phyloP scores from a whole-genome alignment of 192 early-diverging fungal genomes.

The Coemansia brasiliensis region DNA sequence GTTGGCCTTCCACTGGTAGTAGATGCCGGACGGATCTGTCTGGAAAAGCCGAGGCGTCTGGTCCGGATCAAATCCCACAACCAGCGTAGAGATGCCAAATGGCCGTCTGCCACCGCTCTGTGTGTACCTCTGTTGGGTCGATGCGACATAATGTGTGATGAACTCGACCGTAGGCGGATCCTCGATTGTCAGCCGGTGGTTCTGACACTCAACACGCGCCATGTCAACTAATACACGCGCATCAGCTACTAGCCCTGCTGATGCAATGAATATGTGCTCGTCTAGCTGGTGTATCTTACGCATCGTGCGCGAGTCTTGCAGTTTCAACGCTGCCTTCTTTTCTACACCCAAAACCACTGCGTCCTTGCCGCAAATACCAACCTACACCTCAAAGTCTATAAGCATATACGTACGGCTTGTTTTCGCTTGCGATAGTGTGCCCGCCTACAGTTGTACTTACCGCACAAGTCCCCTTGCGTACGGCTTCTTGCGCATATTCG shows the following conservation, averaged over 20 bases:
- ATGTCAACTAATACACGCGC: conserved; percentile 95
- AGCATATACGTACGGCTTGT: not conserved
- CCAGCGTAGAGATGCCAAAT: conserved; percentile 96
- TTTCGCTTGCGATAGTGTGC: not conserved
- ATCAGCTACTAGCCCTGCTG: conserved; percentile 95
- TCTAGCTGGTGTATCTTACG: conserved; percentile 96
- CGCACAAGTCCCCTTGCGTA: conserved; percentile 94
- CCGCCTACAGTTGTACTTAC: conserved; percentile 60
- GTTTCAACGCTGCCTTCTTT: conserved; percentile 90
- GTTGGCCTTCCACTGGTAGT: conserved; percentile 98
- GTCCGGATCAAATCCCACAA: conserved; percentile 91
- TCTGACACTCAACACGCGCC: conserved; percentile 96
- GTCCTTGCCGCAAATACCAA: conserved; percentile 91
- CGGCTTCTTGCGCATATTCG: conserved; percentile 97
- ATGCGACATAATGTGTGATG: conserved; percentile 95
- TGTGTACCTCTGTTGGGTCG: conserved; percentile 98
- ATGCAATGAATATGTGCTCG: conserved; percentile 94
- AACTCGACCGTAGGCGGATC: conserved; percentile 97
- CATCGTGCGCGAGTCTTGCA: conserved; percentile 96
- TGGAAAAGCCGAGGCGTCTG: conserved; percentile 91
- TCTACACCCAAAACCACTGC: conserved; percentile 95
- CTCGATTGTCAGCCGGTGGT: conserved; percentile 94
- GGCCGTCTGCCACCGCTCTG: conserved; percentile 98
- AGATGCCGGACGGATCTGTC: conserved; percentile 98
- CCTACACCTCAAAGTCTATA: conserved; percentile 56